These are phyloP conservation scores for Coriaria nepalensis DNA, from an alignment of 306 rosid species.

Conservation along the genomic window DNA sequence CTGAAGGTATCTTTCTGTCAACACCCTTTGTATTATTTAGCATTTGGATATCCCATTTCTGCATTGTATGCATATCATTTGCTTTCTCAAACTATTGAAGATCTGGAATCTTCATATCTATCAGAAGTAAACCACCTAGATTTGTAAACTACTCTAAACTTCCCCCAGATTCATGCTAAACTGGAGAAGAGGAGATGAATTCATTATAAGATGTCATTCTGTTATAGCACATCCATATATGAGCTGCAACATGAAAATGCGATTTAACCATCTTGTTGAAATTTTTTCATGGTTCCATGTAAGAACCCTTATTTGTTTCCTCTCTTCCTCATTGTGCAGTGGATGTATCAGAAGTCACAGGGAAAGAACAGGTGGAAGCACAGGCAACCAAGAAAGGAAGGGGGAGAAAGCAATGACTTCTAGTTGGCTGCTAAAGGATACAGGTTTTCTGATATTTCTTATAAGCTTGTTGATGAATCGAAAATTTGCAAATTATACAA, in stretches of 20 bases:
- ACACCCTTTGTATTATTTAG: not conserved
- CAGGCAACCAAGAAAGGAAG: constrained; percentile 72
- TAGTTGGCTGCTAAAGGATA: constrained; percentile 12
- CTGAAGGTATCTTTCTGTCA: constrained; percentile 42
- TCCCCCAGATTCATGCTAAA: no score
- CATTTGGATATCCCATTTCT: not conserved
- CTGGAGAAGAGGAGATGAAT: no score
- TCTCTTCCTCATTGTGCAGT: constrained; percentile 26
- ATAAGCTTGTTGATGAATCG: constrained; percentile 6
- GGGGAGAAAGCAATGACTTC: constrained; percentile 61
- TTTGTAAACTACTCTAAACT: no score
- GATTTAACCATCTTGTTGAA: not conserved
- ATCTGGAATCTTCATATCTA: no score
- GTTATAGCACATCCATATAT: not conserved
- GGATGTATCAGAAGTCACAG: constrained; percentile 63
- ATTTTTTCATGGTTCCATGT: not conserved
- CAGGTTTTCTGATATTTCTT: constrained; percentile 6
- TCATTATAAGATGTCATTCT: not conserved
- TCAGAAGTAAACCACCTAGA: no score
- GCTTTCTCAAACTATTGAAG: no score
- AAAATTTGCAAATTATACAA: not conserved
- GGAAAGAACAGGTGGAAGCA: constrained; percentile 64
- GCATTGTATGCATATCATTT: no score
- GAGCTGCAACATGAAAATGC: not conserved
- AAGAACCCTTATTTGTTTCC: constrained; percentile 12